Evolutionary conservation across 2,329 filamentous ascomycete species (phyloP).

Genomic region (Pseudogymnoascus sp.): DNA sequence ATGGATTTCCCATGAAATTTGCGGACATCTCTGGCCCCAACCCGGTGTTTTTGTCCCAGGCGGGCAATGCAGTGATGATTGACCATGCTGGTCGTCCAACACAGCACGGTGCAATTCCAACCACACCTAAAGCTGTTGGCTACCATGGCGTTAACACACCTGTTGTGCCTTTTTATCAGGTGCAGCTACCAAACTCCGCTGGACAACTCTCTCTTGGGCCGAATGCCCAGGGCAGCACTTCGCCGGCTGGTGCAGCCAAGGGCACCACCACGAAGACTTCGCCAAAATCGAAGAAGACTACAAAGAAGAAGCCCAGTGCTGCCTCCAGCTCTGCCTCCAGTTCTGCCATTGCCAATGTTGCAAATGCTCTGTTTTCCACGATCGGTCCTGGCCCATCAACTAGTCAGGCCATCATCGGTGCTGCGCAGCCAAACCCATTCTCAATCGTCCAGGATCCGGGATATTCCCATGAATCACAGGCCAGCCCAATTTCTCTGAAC

Average conservation of each 20-base stretch:
- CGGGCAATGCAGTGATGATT: background rate
- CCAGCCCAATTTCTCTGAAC: background rate
- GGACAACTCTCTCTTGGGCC: background rate
- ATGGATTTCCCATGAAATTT: slow-evolving; percentile 2
- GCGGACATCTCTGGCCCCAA: background rate
- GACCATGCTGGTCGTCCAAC: background rate
- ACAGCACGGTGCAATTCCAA: too few species aligned
- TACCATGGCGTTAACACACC: background rate
- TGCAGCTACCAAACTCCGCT: background rate
- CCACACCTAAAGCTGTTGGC: background rate
- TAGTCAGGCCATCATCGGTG: background rate
- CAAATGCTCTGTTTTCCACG: background rate
- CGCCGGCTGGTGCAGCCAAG: background rate
- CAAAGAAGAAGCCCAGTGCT: background rate
- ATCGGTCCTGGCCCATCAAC: background rate
- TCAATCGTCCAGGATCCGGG: background rate
- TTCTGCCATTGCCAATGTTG: background rate
- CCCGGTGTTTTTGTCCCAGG: background rate
- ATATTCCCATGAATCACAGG: background rate
- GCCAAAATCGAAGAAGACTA: background rate
- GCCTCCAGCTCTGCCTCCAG: background rate
- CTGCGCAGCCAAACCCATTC: background rate
- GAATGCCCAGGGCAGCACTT: background rate
- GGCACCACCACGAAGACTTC: background rate
- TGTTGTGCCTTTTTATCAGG: background rate